Evolutionary conservation across 2,329 filamentous ascomycete species (phyloP), one percentile per base, ranked within the genome.

Genomic region (Phoma sp.): DNA sequence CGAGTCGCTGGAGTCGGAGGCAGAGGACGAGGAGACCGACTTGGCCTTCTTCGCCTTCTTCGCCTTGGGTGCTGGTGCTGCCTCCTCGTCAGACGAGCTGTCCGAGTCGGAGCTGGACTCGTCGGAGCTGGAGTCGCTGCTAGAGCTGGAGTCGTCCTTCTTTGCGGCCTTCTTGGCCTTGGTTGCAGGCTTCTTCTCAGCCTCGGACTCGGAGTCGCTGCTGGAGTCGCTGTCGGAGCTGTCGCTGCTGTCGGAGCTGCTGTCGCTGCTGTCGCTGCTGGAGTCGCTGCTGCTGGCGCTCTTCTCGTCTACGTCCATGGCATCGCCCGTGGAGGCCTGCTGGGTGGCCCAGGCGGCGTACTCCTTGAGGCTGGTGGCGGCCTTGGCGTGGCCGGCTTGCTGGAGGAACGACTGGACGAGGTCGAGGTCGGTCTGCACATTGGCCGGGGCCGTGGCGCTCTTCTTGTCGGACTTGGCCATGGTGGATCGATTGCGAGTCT

Each of bases 331-430:
- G 23, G 30, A 12, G 1, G 45, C 34, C 14, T 42, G 57, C 37
- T 33, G 57, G 48, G 62, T 60, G 33, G 69, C 59, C 74, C 73
- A 76, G 26, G 72, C 50, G 29, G 68, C 64, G 20, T 63, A 67
- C 10, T 56, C 57, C 38, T 62, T 53, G 11, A 76, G 62, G 23
- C 65, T 66, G 38, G 47, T 45, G 12, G 70, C 73, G 15, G 73
- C 65, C 18, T 66, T 61, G 11, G 61, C 59, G 47, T 71, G 74
- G 32, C 74, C 73, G 42, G 74, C 57, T 20, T 72, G 64, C 20
- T 61, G 55, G 42, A 76, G 63, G 59, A 76, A 77, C 28, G 56
- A 42, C 56, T 67, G 59, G 7, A 77, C 66, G 25, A 75, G 69
- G 42, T 67, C 66, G 47, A 76, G 55, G 25, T 63, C 53, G 21